These are phyloP conservation scores for Copromyces sp. DNA, from an alignment of 495 filamentous ascomycete genomes.

Conservation along the genomic window DNA sequence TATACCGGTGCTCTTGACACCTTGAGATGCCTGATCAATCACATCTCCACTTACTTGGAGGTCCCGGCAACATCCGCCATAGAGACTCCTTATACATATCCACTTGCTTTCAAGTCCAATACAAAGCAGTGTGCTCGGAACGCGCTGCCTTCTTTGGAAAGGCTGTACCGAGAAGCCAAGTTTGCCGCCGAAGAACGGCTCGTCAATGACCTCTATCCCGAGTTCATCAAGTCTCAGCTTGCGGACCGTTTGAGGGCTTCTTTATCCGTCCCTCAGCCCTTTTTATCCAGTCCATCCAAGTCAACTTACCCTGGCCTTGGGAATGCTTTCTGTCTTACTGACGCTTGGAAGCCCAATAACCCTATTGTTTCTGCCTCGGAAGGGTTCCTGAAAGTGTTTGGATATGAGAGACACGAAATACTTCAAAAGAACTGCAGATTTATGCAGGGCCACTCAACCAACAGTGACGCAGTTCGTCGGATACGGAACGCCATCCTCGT, in stretches of 20 bases:
- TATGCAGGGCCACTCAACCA: constrained; percentile 39
- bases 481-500: constrained; percentile 32
- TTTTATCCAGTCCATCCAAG: constrained; percentile 5
- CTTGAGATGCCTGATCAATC: constrained; percentile 30
- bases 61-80: constrained; percentile 31
- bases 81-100: constrained; percentile 23
- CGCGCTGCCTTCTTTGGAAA: constrained; percentile 33
- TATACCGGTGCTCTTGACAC: constrained; percentile 25
- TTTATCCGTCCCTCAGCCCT: constrained; percentile 7
- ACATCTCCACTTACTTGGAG: constrained; percentile 35
- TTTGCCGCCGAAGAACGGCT: constrained; percentile 33
- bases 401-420: constrained; percentile 37
- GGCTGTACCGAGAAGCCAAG: constrained; percentile 36
- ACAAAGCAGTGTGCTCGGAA: constrained; percentile 29
- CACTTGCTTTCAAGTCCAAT: constrained; percentile 27
- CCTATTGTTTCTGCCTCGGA: constrained; percentile 43
- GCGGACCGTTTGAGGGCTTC: constrained; percentile 14
- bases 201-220: constrained; percentile 35
- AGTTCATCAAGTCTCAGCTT: constrained; percentile 35
- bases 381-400: constrained; percentile 38
- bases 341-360: constrained; percentile 30
- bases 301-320: constrained; percentile 25
- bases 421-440: constrained; percentile 42
- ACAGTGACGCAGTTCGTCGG: constrained; percentile 27
- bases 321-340: constrained; percentile 26